Evolutionary conservation across 139 green algal species (phyloP), one percentile per base, ranked within the genome.

Genomic region (Spirogloea muscicola): DNA sequence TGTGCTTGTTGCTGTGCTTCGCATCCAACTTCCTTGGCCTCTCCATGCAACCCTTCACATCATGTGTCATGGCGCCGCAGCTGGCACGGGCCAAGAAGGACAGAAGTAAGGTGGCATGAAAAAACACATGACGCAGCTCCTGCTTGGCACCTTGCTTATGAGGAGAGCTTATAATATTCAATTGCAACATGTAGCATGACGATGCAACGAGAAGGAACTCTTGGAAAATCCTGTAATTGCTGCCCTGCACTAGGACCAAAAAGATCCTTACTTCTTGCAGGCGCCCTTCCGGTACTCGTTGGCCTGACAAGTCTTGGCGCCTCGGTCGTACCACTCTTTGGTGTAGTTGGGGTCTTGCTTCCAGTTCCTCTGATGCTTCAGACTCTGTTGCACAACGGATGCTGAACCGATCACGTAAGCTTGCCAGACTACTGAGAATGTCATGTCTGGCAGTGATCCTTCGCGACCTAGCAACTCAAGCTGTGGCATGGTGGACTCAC

Each of bases 291-390:
- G 81, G 51, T 82, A 99, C 82, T 97, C 96, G 41, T 86, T 93
- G 13, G 94, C 93, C 75, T 97, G 91, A 68, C 93, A 95, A 0
- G 89, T 87, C 69, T 96, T 97, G 40, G 79, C 88, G 25, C 92
- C 94, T 27, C 93, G 84, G 74, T 97, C 90, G 71, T 98, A 97
- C 90, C 91, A 96, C 36, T 82, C 77, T 31, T 57, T 72, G 42
- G 39, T 72, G 67, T 63, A 55, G 31, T 63, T 61, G 25, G 69
- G 82, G 27, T 90, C 86, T 39, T 84, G 62, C 9, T 91, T 91
- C 93, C 94, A 98, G 78, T 98, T 93, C 39, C 90, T 87, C 79
- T 99, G 94, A 92, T 99, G 94, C 89, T 97, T 96, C 72, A 99
- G 81, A 2, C 85, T 91, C 27, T 94, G 93, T 84, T 33, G 6